phyloP scores from a whole-genome alignment of 1,284 basidiomycete genomes.

The Cyathus pygmaeus region DNA sequence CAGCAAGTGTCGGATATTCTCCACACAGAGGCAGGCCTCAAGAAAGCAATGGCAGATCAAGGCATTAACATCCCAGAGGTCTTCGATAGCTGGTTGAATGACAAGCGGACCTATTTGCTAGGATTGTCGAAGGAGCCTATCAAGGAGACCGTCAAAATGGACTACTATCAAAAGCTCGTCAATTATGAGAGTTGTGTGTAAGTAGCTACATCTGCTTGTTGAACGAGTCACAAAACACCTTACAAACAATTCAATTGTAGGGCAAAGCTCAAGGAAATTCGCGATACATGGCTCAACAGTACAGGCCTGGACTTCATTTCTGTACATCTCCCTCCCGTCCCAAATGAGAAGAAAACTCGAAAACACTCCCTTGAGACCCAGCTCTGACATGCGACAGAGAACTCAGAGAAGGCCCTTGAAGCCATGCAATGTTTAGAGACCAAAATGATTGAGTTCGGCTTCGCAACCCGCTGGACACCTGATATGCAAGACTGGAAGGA shows the following conservation, averaged over 20 bases:
- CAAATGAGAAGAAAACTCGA: background rate
- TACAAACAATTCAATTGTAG: background rate
- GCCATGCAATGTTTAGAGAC: constrained; percentile 24
- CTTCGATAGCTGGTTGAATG: constrained; percentile 31
- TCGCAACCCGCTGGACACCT: constrained; percentile 19
- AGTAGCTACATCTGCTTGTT: background rate
- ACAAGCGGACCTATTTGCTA: constrained; percentile 29
- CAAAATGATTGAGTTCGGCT: constrained; percentile 10
- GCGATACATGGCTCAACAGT: background rate
- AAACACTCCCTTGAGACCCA: constrained; percentile 11
- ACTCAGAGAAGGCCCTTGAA: constrained; percentile 5
- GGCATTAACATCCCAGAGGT: constrained; percentile 7
- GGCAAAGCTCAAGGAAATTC: background rate
- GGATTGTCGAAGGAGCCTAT: constrained; percentile 18
- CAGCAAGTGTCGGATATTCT: constrained; percentile 33
- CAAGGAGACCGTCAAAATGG: constrained; percentile 30
- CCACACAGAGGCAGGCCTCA: constrained; percentile 8
- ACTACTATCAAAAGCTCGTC: constrained; percentile 25
- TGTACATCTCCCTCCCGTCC: background rate
- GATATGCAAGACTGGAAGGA: constrained; percentile 11
- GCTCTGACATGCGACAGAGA: constrained; percentile 20
- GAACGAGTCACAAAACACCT: no score
- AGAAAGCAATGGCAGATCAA: constrained; percentile 15
- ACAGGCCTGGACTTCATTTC: background rate
- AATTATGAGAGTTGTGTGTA: constrained; percentile 8